These are phyloP conservation scores for Ocimum tenuiflorum DNA, from an alignment of 257 asterid genomes.

Conservation along the genomic window DNA sequence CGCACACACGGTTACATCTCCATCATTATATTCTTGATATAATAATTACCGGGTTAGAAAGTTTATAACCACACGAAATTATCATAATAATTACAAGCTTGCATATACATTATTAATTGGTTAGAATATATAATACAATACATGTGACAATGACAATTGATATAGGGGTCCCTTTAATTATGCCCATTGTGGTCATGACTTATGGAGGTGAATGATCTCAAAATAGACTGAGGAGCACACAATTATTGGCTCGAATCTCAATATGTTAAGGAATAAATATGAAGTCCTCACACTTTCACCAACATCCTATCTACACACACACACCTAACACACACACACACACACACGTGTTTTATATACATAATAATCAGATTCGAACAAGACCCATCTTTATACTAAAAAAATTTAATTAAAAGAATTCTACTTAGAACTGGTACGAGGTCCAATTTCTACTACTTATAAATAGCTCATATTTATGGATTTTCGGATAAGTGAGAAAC, in stretches of 20 bases:
- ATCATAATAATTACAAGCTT: neutral
- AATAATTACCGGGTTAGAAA: no score
- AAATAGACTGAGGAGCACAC: constrained; percentile 15
- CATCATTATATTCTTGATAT: neutral
- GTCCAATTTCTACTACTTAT: no score
- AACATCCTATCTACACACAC: constrained; percentile 5
- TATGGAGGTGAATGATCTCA: constrained; percentile 28
- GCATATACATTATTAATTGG: neutral
- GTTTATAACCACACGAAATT: no score
- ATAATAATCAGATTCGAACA: no score
- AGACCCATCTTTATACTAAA: no score
- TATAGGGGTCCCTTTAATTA: constrained; percentile 3
- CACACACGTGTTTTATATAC: neutral
- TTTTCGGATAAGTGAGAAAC: no score
- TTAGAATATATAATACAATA: neutral
- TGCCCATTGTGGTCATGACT: constrained; percentile 18
- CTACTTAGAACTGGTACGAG: no score
- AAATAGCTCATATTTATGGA: no score
- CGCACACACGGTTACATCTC: neutral
- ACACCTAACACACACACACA: neutral
- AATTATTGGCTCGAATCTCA: constrained; percentile 25
- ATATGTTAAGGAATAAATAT: constrained; percentile 17
- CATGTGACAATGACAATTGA: constrained; percentile 8
- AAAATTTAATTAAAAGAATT: no score
- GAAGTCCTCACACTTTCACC: constrained; percentile 35